phyloP scores from a whole-genome alignment of 805 yeast species.

The Metschnikowia vanudenii region DNA sequence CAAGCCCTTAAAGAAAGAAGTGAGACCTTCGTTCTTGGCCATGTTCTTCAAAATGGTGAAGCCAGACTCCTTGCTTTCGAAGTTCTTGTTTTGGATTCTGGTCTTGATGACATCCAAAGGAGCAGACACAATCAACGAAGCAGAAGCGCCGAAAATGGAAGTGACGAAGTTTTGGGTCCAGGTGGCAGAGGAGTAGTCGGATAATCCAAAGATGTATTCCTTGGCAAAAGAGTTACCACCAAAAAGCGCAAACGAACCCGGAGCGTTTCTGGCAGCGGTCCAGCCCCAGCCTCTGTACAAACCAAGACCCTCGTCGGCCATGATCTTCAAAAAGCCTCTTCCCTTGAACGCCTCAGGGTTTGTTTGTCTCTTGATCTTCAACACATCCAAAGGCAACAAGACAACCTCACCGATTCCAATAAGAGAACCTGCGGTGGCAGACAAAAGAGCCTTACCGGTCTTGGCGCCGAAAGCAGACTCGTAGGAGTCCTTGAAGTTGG shows the following conservation, averaged over 20 bases:
- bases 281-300: constrained; percentile 99
- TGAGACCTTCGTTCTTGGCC: constrained; percentile 83
- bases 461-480: constrained; percentile 83
- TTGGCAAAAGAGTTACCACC: constrained; percentile 99
- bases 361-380: constrained; percentile 98
- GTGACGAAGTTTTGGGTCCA: constrained; percentile 95
- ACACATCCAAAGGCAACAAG: constrained; percentile 89
- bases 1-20: constrained; percentile 93
- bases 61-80: constrained; percentile 94
- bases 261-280: constrained; percentile 99
- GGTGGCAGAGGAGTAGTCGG: constrained; percentile 87
- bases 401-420: constrained; percentile 98
- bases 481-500: constrained; percentile 66
- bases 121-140: constrained; percentile 94
- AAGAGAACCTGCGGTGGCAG: constrained; percentile 96
- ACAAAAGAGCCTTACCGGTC: constrained; percentile 94
- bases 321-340: constrained; percentile 86
- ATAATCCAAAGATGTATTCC: constrained; percentile 84
- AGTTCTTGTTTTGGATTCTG: constrained; percentile 94
- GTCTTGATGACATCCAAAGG: constrained; percentile 98
- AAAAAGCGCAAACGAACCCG: constrained; percentile 95
- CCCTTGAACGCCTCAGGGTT: constrained; percentile 99
- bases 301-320: constrained; percentile 88
- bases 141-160: constrained; percentile 94
- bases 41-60: constrained; percentile 89